Percentiles rank a stretch among this genome's conserved stretches.
phyloP scores from a whole-genome alignment of 2,329 filamentous ascomycete genomes.

The Pyrenophora teres region DNA sequence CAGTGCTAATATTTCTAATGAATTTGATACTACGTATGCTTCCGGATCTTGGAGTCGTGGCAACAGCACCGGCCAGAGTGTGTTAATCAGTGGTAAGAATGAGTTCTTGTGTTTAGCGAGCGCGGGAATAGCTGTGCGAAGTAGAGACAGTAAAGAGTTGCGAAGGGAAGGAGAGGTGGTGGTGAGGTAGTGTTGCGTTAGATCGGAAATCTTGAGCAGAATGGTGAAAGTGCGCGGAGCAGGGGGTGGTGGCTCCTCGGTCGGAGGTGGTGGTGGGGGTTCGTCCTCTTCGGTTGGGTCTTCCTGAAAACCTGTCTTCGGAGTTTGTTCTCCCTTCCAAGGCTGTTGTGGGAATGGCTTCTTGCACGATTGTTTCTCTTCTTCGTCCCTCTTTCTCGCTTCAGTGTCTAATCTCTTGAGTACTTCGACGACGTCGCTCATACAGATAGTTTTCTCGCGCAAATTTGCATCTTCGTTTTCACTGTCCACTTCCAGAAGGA shows the following conservation, averaged over 20 bases:
- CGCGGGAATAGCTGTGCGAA: conserved; percentile 72
- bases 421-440: conserved; percentile 31
- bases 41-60: conserved; percentile 70
- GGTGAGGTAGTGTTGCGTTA: conserved; percentile 89
- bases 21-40: conserved; percentile 69
- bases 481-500: conserved; percentile 44
- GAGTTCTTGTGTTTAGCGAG: conserved; percentile 77
- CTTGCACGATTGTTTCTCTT: conserved; percentile 24
- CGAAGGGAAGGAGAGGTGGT: conserved; percentile 80
- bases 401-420: conserved; percentile 45
- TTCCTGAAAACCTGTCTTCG: conserved; percentile 37
- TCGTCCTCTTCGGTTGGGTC: conserved; percentile 41
- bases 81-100: conserved; percentile 87
- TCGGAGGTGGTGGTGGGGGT: conserved; percentile 25
- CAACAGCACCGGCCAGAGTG: conserved; percentile 83
- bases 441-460: conserved; percentile 11
- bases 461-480: not conserved
- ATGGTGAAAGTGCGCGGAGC: conserved; percentile 78
- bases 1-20: conserved; percentile 69
- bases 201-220: conserved; percentile 76
- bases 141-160: conserved; percentile 75
- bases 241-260: conserved; percentile 62
- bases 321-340: conserved; percentile 41
- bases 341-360: conserved; percentile 37
- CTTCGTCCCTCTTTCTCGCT: conserved; percentile 27